Base-by-base conservation (phyloP, 2,329 filamentous ascomycete genomes). In the Aspergillus glaucus region DNA sequence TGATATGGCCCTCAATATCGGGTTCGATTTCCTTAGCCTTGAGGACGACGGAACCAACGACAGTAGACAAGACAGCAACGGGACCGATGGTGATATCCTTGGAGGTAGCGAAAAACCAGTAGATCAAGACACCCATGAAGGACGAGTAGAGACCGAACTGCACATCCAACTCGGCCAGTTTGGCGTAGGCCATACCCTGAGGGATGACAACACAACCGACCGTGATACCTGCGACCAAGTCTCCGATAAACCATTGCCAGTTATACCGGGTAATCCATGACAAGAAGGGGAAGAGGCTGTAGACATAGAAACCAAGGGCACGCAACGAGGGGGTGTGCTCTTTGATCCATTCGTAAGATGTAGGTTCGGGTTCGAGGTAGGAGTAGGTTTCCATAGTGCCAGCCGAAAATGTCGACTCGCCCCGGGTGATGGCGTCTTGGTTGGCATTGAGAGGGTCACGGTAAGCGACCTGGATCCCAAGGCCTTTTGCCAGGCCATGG, bases 21-120 rank as follows among this genome's bases (percentile, higher is more conserved):
- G 85, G 85, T 14, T 82, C 66, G 3, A 76, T 65, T 6, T 72
- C 64, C 45, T 76, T 66, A 39, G 87, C 83, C 34, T 85, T 78
- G 40, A 79, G 66, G 42, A 97, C 84, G 45, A 97, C 84, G 46
- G 86, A 86, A 41, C 93, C 93, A 2, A 88, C 86, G 14, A 98
- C 79, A 3, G 88, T 94, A 1, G 91, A 97, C 79, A 97, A 87
- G 57, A 97, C 93, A 34, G 93, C 93, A 44, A 97, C 93, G 28
- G 92, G 92, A 85, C 92, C 92, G 49, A 97, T 97, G 8, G 92
- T 96, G 63, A 98, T 97, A 68, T 98, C 92, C 66, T 97, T 98
- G 12, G 92, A 96, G 0, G 93, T 98, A 30, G 91, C 93, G 63
- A 97, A 97, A 64, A 96, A 87, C 92, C 92, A 97, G 71, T 98